Conservation (phyloP, 2,329 filamentous ascomycete genomes). For the Botrytis deweyae region DNA sequence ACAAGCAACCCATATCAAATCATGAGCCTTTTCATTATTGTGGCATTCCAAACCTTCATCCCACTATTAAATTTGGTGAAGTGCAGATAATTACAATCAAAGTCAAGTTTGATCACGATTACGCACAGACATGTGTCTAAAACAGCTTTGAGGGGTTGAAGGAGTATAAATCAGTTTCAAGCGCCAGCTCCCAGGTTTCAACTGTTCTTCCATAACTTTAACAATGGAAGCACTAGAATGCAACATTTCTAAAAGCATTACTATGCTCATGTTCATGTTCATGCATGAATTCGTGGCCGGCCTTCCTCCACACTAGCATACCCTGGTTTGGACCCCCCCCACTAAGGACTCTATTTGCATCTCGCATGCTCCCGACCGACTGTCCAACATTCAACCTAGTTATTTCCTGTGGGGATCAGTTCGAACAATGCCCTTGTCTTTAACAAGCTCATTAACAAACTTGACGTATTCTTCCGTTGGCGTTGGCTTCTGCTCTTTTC, state of each 20-base stretch:
- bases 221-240: slow-evolving; percentile 28
- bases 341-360: slow-evolving; percentile 38
- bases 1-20: slow-evolving; percentile 16
- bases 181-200: slow-evolving; percentile 37
- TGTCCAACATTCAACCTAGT: slow-evolving; percentile 36
- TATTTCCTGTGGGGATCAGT: slow-evolving; percentile 36
- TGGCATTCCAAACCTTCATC: neutral
- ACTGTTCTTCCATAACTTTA: slow-evolving; percentile 31
- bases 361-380: slow-evolving; percentile 40
- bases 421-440: slow-evolving; percentile 38
- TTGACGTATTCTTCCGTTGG: slow-evolving; percentile 38
- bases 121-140: slow-evolving; percentile 39
- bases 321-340: slow-evolving; percentile 35
- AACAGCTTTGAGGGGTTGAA: slow-evolving; percentile 37
- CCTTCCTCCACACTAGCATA: slow-evolving; percentile 34
- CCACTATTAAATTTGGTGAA: neutral
- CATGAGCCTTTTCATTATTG: neutral
- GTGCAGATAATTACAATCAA: slow-evolving; percentile 24
- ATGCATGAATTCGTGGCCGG: slow-evolving; percentile 41
- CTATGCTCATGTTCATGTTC: slow-evolving; percentile 36
- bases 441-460: slow-evolving; percentile 31
- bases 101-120: slow-evolving; percentile 30
- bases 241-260: slow-evolving; percentile 28
- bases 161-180: slow-evolving; percentile 40
- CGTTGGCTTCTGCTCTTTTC: slow-evolving; percentile 30